Evolutionary conservation across 106 monocot species (phyloP).

Genomic region (Dioscorea alata): DNA sequence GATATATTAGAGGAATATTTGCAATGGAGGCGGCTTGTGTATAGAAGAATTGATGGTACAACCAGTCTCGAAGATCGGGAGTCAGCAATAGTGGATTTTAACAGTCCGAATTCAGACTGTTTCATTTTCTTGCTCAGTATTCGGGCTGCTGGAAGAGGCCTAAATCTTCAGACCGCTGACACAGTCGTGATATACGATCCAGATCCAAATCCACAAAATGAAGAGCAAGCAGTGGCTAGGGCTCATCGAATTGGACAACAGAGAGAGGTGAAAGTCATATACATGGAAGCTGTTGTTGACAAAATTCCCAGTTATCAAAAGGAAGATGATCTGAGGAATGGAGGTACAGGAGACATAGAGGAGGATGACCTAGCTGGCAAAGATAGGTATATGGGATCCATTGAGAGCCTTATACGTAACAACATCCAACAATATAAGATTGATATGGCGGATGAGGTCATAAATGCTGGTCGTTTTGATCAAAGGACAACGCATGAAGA

Average conservation of each 20-base stretch:
- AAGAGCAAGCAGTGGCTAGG: conserved; percentile 97
- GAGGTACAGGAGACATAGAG: conserved; percentile 71
- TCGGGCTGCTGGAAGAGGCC: conserved; percentile 97
- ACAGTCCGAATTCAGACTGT: conserved; percentile 70
- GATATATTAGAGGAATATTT: conserved; percentile 96
- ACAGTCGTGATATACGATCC: conserved; percentile 99
- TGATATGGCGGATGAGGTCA: conserved; percentile 99
- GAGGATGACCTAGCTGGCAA: conserved; percentile 86
- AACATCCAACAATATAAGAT: conserved; percentile 98
- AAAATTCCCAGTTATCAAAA: conserved; percentile 90
- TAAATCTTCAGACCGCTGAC: conserved; percentile 97
- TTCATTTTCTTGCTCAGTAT: conserved; percentile 99
- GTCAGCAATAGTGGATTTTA: conserved; percentile 92
- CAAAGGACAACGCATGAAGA: conserved; percentile 98
- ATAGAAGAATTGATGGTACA: conserved; percentile 96
- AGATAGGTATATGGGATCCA: conserved; percentile 90
- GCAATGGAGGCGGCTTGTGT: conserved; percentile 79
- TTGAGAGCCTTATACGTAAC: conserved; percentile 93
- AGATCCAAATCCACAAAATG: conserved; percentile 98
- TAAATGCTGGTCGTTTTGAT: conserved; percentile 99
- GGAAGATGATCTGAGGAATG: conserved; percentile 90
- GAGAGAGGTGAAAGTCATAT: conserved; percentile 97
- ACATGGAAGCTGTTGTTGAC: conserved; percentile 99
- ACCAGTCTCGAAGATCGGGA: conserved; percentile 95
- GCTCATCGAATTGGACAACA: conserved; percentile 96